Evolutionary conservation across 768 basidiomycete species (phyloP), one percentile per base, ranked within the genome.

Genomic region (Exidia glandulosa): DNA sequence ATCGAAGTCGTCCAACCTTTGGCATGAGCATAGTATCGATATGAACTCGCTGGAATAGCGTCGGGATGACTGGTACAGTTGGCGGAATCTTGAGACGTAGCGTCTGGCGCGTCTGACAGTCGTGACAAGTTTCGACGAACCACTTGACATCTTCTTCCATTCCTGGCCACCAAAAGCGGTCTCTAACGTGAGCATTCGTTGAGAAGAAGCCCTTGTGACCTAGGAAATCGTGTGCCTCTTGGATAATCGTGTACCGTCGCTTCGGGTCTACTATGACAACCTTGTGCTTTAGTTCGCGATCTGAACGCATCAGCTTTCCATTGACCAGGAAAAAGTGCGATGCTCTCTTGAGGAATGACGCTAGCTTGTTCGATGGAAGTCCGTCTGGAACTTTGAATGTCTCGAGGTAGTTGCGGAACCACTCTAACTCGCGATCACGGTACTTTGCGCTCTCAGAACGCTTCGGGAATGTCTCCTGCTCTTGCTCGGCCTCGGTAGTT

Each of bases 101-200:
- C 10, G 61, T 63, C 6, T 66, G 63, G 0, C 64, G 61, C 12
- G 68, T 61, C 58, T 76, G 74, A 37, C 74, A 76, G 10, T 64
- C 61, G 16, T 69, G 61, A 60, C 74, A 76, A 0, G 72, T 72
- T 1, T 65, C 58, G 2, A 74, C 59, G 57, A 64, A 75, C 69
- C 71, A 73, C 0, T 65, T 62, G 5, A 76, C 48, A 41, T 75
- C 68, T 0, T 65, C 41, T 1, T 66, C 58, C 3, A 74, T 59
- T 0, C 65, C 52, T 0, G 72, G 70, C 67, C 65, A 67, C 45
- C 60, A 68, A 59, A 67, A 67, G 7, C 61, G 59, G 3, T 56
- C 27, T 23, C 32, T 29, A 1, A 65, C 45, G 16, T 59, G 60
- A 37, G 62, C 27, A n/a, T 60, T 58, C 3, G 58, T 60, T n/a